Evolutionary conservation across 768 basidiomycete species (phyloP), one percentile per base, ranked within the genome.

Genomic region (Macrolepiota albuminosa): DNA sequence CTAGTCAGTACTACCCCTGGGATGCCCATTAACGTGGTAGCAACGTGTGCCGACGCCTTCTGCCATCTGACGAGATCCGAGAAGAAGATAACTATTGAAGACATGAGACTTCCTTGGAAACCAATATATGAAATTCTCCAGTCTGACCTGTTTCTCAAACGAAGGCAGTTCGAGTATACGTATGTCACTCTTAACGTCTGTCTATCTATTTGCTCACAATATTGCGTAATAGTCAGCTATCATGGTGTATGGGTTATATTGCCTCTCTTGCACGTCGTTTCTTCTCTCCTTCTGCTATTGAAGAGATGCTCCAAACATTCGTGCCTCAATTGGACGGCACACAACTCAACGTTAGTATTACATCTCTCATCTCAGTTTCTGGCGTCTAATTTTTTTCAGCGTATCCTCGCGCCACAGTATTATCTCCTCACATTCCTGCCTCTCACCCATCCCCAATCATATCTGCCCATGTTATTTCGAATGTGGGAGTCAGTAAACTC

Each of bases 401-500:
- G 81, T 59, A 77, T 92, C 54, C 79, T 95, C 46, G 84, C 91
- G 13, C 86, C 90, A 4, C 91, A 95, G 71, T 91, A 89, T 67
- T 93, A 91, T 73, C 77, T 95, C 67, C 80, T 89, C 64, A 89
- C 89, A 39, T 95, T 95, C 75, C 80, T 96, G 52, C 94, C 94
- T 2, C 78, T 90, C 60, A 84, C 85, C 6, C 92, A 94, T 69
- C 92, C 92, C 36, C 89, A 93, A 74, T 82, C 83, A 48, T 95
- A 94, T 78, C 80, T 86, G 56, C 88, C 84, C 55, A 88, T 89
- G 82, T 78, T 94, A 56, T 91, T 95, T 76, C 86, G 88, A 56
- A 68, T 93, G 49, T 95, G 93, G 91, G 87, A 91, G 72, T 88
- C 91, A 13, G 78, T 95, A 68, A 93, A 94, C 75, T 92, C 91